Evolutionary conservation across 202 grass and related monocot genomes (phyloP), one percentile per base, ranked within the genome.

Genomic region (Saccharum hybrid): DNA sequence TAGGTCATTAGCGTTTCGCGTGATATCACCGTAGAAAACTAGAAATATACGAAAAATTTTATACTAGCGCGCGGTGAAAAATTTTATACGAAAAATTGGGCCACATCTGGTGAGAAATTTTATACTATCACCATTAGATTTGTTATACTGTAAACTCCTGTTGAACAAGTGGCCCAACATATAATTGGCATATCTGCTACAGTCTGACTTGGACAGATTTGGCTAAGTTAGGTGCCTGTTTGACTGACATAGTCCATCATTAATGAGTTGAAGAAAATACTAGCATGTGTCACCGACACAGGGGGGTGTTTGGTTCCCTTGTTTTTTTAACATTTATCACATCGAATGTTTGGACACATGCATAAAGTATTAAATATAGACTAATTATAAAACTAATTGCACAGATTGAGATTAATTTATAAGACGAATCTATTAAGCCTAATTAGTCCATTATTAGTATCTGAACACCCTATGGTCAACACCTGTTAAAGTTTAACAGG

Each of bases 261-360:
- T 70, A 71, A 71, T 45, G 40, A 4, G 68, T 46, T 8, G 68
- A 46, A 46, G 22, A 71, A 71, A 46, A 70, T 40, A 11, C 30
- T 43, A 42, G 41, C 41, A 42, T 42, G 41, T 42, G 9, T 59
- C 56, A 60, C 56, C 56, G 56, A 65, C 14, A 66, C 14, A 21
- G 1, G 26, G 26, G 26, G 26, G 26, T 26, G 26, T 26, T 26
- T 26, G 26, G 26, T 26, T 26, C 26, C 26, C 26, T 26, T 26
- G 26, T 26, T 26, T 26, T 26, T 26, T 26, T 26, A 26, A 26
- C 26, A 26, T 26, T 26, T 26, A 26, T 26, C 26, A 26, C 26
- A 26, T 26, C 26, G 26, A 26, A 26, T 26, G 26, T 26, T 26
- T 26, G 1, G 26, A 26, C 26, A 26, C 1, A 26, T 26, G 26